phyloP scores from a whole-genome alignment of 257 asterid species.

The Capsicum baccatum region DNA sequence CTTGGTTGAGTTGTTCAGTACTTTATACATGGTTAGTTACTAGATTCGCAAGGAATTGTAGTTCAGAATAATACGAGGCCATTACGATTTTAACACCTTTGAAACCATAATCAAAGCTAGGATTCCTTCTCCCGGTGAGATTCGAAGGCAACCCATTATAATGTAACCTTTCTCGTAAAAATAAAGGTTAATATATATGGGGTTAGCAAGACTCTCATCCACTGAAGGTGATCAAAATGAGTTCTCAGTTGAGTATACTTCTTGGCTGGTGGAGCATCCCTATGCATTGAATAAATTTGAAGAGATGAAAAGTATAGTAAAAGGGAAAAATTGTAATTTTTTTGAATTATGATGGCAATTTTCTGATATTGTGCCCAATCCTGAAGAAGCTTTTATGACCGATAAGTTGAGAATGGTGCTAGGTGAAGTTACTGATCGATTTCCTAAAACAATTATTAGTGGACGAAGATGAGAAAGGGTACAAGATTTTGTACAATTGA shows the following conservation, averaged over 20 bases:
- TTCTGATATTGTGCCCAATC: conserved; percentile 27
- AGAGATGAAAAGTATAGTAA: not conserved
- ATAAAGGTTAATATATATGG: not conserved
- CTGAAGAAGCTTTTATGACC: conserved; percentile 23
- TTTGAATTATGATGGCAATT: conserved; percentile 27
- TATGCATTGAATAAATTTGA: conserved; percentile 8
- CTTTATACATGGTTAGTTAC: conserved; percentile 45
- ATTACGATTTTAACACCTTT: conserved; percentile 43
- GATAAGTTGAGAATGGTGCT: conserved; percentile 3
- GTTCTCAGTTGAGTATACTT: conserved; percentile 5
- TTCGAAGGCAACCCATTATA: conserved; percentile 43
- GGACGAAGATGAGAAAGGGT: conserved; percentile 24
- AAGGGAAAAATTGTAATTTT: not conserved
- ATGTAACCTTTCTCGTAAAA: too few species aligned
- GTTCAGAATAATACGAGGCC: conserved; percentile 43
- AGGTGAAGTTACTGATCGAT: not conserved
- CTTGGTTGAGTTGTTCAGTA: conserved; percentile 45
- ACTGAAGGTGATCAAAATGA: not conserved
- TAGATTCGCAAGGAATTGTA: conserved; percentile 40
- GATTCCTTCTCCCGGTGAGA: conserved; percentile 36
- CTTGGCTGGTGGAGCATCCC: conserved; percentile 26
- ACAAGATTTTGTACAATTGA: conserved; percentile 25
- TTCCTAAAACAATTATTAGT: conserved; percentile 17
- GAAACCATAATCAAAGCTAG: conserved; percentile 43
- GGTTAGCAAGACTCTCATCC: not conserved